Conservation (phyloP, 208 protist species). For the Crithidia sp. region DNA sequence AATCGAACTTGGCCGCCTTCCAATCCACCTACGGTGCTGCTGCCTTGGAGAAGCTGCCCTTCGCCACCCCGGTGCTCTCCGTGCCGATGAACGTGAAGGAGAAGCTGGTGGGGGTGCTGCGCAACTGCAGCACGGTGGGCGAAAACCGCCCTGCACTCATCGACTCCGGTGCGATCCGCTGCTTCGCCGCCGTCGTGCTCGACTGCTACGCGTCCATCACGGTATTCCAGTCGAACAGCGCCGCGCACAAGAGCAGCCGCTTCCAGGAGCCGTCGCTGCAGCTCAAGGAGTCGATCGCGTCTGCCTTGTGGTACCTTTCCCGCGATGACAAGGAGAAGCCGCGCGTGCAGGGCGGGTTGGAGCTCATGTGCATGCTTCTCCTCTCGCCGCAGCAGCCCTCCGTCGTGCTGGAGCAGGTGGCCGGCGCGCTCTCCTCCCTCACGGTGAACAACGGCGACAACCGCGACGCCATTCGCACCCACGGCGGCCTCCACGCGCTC, state of each 20-base stretch:
- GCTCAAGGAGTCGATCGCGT: constrained; percentile 89
- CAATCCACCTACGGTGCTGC: constrained; percentile 21
- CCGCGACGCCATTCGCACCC: constrained; percentile 69
- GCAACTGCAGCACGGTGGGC: constrained; percentile 86
- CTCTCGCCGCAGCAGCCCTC: constrained; percentile 60
- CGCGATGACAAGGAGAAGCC: constrained; percentile 87
- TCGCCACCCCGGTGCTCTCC: constrained; percentile 25
- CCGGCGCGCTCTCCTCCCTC: constrained; percentile 87
- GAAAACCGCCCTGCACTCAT: constrained; percentile 82
- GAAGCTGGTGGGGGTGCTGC: constrained; percentile 87
- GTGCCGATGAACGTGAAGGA: constrained; percentile 81
- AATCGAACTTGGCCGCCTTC: constrained; percentile 25
- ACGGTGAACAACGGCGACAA: constrained; percentile 89
- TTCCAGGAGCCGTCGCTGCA: constrained; percentile 65
- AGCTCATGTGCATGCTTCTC: constrained; percentile 84
- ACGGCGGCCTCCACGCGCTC: constrained; percentile 76
- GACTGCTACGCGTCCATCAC: constrained; percentile 68
- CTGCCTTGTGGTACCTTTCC: constrained; percentile 88
- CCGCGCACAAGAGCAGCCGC: constrained; percentile 56
- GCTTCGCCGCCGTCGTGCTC: constrained; percentile 75
- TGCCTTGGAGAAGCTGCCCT: constrained; percentile 41
- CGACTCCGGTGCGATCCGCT: constrained; percentile 52
- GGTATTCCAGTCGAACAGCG: constrained; percentile 35
- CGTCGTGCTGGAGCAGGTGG: constrained; percentile 89
- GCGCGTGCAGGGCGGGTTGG: constrained; percentile 77